phyloP scores from a whole-genome alignment of 345 rosid genomes.

The Cardamine occulta region DNA sequence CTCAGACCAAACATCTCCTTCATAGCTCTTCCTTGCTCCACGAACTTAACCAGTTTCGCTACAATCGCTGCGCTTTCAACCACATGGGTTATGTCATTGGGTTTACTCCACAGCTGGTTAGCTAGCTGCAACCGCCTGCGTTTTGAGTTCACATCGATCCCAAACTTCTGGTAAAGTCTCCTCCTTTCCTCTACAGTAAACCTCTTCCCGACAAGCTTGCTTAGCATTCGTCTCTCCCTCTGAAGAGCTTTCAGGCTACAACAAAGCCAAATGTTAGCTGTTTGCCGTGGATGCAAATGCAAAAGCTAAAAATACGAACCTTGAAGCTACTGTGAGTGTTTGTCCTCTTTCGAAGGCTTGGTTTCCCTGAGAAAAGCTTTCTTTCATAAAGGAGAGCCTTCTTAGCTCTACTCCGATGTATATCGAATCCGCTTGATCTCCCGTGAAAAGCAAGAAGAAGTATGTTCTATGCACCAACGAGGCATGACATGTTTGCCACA shows the following conservation, averaged over 20 bases:
- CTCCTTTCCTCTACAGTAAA: slow-evolving; percentile 67
- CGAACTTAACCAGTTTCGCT: slow-evolving; percentile 77
- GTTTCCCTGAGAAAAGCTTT: slow-evolving; percentile 68
- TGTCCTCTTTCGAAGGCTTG: slow-evolving; percentile 61
- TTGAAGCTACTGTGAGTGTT: slow-evolving; percentile 65
- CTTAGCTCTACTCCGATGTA: slow-evolving; percentile 93
- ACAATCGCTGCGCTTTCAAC: slow-evolving; percentile 75
- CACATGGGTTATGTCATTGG: slow-evolving; percentile 59
- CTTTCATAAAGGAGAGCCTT: slow-evolving; percentile 85
- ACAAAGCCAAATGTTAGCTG: not conserved
- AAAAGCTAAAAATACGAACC: slow-evolving; percentile 52
- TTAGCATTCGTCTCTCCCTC: slow-evolving; percentile 72
- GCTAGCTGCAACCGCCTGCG: slow-evolving; percentile 78
- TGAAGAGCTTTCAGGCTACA: slow-evolving; percentile 73
- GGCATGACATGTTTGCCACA: slow-evolving; percentile 87
- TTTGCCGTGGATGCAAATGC: not conserved
- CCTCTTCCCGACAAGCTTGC: slow-evolving; percentile 83
- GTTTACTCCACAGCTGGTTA: slow-evolving; percentile 69
- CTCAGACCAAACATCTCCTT: slow-evolving; percentile 94
- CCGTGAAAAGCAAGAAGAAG: slow-evolving; percentile 90
- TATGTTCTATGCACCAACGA: slow-evolving; percentile 91
- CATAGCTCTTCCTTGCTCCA: slow-evolving; percentile 75
- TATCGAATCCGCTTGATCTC: slow-evolving; percentile 88
- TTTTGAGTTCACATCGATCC: slow-evolving; percentile 67
- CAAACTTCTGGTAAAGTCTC: slow-evolving; percentile 78